Conservation (phyloP, 1,284 basidiomycete species). For the Cutaneotrichosporon sp. region DNA sequence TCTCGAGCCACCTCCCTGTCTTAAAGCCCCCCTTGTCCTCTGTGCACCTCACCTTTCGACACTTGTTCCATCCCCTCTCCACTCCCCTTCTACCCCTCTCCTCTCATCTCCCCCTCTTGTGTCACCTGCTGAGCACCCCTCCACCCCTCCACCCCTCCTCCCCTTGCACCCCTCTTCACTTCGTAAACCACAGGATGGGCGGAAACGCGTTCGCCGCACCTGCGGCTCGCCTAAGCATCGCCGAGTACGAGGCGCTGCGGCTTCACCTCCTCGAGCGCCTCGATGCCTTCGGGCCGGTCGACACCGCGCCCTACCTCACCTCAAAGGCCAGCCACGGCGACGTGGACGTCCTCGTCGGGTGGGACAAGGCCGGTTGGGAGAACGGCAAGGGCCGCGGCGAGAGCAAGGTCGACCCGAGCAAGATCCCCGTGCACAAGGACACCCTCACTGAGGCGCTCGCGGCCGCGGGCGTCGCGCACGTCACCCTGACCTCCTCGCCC, state of each 20-base stretch:
- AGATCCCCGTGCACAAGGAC: no score
- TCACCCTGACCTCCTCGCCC: not conserved
- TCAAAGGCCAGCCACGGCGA: constrained; percentile 43
- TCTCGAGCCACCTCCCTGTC: no score
- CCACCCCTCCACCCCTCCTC: not conserved
- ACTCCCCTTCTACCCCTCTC: no score
- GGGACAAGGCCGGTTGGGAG: constrained; percentile 17
- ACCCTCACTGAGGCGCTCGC: not conserved
- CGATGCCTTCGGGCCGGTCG: constrained; percentile 10
- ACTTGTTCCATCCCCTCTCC: no score
- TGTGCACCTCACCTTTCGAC: no score
- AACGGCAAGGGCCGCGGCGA: constrained; percentile 6
- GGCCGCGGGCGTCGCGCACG: not conserved
- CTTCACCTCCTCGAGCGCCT: constrained; percentile 10
- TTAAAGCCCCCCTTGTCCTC: no score
- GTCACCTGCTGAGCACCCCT: no score
- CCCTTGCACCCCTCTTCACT: not conserved
- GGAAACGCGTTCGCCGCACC: constrained; percentile 35
- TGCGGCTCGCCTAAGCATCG: constrained; percentile 30
- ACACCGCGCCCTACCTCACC: constrained; percentile 11
- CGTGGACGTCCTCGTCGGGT: constrained; percentile 38
- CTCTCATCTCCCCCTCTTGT: no score
- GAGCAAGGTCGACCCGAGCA: not conserved
- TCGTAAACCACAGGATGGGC: constrained; percentile 30
- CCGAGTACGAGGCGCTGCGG: constrained; percentile 24